phyloP scores from a whole-genome alignment of 192 early-diverging fungal genomes.

The Mortierella alpina region DNA sequence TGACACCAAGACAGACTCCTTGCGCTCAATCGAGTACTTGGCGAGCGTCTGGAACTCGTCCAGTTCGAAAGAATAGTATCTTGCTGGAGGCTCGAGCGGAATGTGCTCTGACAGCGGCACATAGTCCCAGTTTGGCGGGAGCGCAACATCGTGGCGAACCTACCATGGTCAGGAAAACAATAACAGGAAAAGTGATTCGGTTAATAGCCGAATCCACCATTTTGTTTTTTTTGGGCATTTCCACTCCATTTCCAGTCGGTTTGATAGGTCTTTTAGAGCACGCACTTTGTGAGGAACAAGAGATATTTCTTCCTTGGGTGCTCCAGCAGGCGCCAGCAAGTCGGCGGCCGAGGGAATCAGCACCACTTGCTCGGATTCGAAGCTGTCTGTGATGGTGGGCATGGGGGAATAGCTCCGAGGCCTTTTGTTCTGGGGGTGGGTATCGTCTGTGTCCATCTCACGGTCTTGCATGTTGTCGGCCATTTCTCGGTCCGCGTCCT shows the following conservation, averaged over 20 bases:
- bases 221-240: background rate
- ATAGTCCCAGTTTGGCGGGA: conserved; percentile 89
- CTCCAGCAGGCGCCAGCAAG: conserved; percentile 53
- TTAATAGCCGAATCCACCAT: too few relatives aligned
- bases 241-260: background rate
- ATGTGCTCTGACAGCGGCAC: conserved; percentile 89
- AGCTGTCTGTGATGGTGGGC: conserved; percentile 75
- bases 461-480: conserved; percentile 25
- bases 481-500: conserved; percentile 34
- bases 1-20: conserved; percentile 93
- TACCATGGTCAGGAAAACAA: conserved; percentile 41
- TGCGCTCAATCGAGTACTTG: conserved; percentile 88
- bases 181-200: background rate
- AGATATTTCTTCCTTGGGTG: conserved; percentile 54
- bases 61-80: conserved; percentile 89
- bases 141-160: conserved; percentile 95
- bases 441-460: conserved; percentile 6
- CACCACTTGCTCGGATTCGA: conserved; percentile 74
- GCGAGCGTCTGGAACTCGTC: conserved; percentile 96
- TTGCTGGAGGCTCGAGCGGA: conserved; percentile 81
- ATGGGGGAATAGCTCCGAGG: conserved; percentile 13
- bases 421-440: conserved; percentile 17
- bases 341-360: conserved; percentile 69
- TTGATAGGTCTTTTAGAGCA: background rate
- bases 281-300: conserved; percentile 59